Conservation (phyloP, 257 asterid genomes). For the Thymus mandschuricus region DNA sequence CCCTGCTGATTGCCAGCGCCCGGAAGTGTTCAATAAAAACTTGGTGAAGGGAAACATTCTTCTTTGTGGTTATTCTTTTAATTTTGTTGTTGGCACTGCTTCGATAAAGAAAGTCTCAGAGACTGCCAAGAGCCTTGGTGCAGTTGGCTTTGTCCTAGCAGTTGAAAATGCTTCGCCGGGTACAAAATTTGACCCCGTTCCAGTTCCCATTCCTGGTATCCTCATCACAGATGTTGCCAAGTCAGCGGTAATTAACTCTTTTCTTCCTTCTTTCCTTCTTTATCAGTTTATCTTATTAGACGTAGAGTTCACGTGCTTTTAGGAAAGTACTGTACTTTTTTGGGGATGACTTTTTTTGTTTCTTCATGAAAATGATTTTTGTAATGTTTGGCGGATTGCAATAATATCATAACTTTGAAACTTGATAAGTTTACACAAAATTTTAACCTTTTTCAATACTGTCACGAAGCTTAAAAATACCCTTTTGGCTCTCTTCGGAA, state of each 20-base stretch:
- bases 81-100: slow-evolving; percentile 85
- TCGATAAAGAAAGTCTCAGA: slow-evolving; percentile 79
- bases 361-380: background rate
- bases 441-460: no score
- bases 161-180: slow-evolving; percentile 96
- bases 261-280: slow-evolving; percentile 19
- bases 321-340: background rate
- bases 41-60: slow-evolving; percentile 91
- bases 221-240: slow-evolving; percentile 69
- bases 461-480: no score
- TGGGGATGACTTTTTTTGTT: background rate
- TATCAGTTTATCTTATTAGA: background rate
- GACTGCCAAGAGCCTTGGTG: slow-evolving; percentile 91
- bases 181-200: slow-evolving; percentile 91
- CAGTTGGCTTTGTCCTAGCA: slow-evolving; percentile 93
- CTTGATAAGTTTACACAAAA: no score
- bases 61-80: slow-evolving; percentile 96
- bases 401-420: no score
- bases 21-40: slow-evolving; percentile 83
- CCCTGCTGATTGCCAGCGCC: slow-evolving; percentile 92
- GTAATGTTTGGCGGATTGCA: no score
- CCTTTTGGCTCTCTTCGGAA: no score
- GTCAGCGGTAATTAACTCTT: slow-evolving; percentile 63
- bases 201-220: slow-evolving; percentile 86
- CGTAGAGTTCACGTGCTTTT: slow-evolving; percentile 1